Base-by-base conservation (phyloP, 2,329 filamentous ascomycete species). In the Talaromyces sp. region DNA sequence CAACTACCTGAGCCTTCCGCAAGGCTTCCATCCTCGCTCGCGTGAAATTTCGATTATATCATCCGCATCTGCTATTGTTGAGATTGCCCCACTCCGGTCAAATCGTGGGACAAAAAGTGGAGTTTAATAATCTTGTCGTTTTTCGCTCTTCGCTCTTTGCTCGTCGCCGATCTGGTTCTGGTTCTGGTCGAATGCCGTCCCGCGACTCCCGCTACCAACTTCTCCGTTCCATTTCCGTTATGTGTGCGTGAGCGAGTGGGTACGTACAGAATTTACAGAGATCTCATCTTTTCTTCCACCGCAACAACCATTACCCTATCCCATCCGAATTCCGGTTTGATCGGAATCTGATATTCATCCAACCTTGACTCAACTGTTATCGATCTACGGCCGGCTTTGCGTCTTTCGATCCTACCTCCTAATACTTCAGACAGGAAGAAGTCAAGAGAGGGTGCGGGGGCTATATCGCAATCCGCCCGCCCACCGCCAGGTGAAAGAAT, bases 111-210 rank as follows among this genome's bases (percentile, higher is more conserved):
- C 39, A 41, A 28, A 28, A 28, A 28, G 25, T 28, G 25, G 25
- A 28, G 7, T 7, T 46, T 31, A 9, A 46, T 31, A 11, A 33
- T 19, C 25, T 7, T 46, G 6, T 22, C 5, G 25, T 7, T 28
- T 4, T 4, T 28, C 25, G n/a, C n/a, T 5, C 22, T 45, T 45
- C 41, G 41, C 10, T 46, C n/a, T 19, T 28, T 5, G 9, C n/a
- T 10, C 31, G 15, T 51, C 33, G 33, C 33, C 48, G 48, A 51
- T 51, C 33, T 51, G 48, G 48, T 51, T 51, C 33, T 51, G 48
- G 48, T 51, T 51, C 48, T 51, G 48, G 48, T 51, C 21, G 48
- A 37, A 37, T 51, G 31, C 48, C 48, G 48, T 51, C 35, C 48
- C 43, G 43, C 43, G n/a, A n/a, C n/a, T n/a, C n/a, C 43, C 31